Percentiles rank a stretch among this genome's conserved stretches.
Evolutionary conservation across 2,329 filamentous ascomycete genomes (phyloP).

Genomic region (Pyrenochaeta sp.): DNA sequence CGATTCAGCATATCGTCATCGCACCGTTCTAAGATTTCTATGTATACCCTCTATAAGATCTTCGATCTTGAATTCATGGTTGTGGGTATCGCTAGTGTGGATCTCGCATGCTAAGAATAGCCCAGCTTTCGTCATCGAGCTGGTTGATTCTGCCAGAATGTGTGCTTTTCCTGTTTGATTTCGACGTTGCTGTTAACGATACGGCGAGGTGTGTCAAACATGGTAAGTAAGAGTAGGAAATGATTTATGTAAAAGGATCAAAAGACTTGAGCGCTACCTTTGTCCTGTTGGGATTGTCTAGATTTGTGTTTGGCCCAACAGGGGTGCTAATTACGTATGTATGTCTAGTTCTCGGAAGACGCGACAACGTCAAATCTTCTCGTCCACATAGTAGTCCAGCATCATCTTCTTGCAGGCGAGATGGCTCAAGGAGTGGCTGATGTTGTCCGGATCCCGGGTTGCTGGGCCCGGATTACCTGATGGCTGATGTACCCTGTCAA

Average conservation of each 20-base stretch:
- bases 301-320: no score
- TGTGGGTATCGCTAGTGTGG: not conserved
- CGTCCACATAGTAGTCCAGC: not conserved
- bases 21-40: not conserved
- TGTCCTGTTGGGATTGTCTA: no score
- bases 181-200: no score
- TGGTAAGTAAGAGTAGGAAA: no score
- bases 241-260: no score
- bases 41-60: not conserved
- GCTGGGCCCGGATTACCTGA: no score
- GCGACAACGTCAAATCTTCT: not conserved
- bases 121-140: not conserved
- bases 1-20: no score
- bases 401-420: not conserved
- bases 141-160: not conserved
- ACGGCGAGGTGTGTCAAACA: no score
- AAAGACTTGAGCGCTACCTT: no score
- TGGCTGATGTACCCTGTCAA: not conserved
- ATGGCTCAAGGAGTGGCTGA: not conserved
- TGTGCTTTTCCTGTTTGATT: not conserved
- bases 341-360: no score
- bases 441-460: not conserved
- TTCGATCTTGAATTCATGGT: not conserved
- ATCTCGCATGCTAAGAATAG: not conserved
- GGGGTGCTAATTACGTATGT: no score